Percentiles rank a stretch among this genome's conserved stretches.
These are phyloP conservation scores for Groenewaldozyma sp. DNA, from an alignment of 1,139 yeast genomes.

Conservation along the genomic window DNA sequence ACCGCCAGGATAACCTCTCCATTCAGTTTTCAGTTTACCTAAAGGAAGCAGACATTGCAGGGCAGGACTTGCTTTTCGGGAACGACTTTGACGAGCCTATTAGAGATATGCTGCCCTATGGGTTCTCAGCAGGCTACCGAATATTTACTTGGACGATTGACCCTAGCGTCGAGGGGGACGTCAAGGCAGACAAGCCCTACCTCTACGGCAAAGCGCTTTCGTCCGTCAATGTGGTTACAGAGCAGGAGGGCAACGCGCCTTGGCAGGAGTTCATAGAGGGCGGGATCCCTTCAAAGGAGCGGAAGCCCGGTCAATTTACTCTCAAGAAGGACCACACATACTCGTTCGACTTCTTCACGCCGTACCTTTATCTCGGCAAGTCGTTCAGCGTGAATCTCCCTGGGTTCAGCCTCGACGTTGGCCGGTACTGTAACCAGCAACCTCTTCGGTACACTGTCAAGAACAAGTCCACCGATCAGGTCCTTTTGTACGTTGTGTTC, in stretches of 20 bases:
- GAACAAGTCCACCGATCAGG: slow-evolving; percentile 15
- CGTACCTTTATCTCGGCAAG: slow-evolving; percentile 33
- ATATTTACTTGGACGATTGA: slow-evolving; percentile 41
- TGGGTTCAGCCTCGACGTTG: slow-evolving; percentile 36
- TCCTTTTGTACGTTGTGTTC: slow-evolving; percentile 22
- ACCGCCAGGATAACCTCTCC: slow-evolving; percentile 22
- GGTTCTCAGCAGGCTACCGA: slow-evolving; percentile 42
- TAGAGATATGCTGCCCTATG: slow-evolving; percentile 54
- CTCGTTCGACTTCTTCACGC: slow-evolving; percentile 37
- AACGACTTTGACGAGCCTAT: slow-evolving; percentile 60
- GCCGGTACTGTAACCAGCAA: slow-evolving; percentile 34
- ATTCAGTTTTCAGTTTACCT: slow-evolving; percentile 25
- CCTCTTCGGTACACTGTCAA: slow-evolving; percentile 29
- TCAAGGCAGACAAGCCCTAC: slow-evolving; percentile 49
- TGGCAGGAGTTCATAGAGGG: slow-evolving; percentile 6
- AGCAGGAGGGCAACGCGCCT: slow-evolving; percentile 3
- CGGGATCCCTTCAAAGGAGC: slow-evolving; percentile 5
- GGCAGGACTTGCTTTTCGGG: slow-evolving; percentile 51
- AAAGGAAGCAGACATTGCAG: slow-evolving; percentile 34
- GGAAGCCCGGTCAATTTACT: slow-evolving; percentile 25
- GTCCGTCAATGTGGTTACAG: slow-evolving; percentile 39
- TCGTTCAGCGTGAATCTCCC: slow-evolving; percentile 36
- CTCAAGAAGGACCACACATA: slow-evolving; percentile 29
- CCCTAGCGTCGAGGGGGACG: slow-evolving; percentile 56
- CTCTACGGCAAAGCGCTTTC: slow-evolving; percentile 55